Conservation (phyloP, 2,329 filamentous ascomycete species). For the Capronia americana region DNA sequence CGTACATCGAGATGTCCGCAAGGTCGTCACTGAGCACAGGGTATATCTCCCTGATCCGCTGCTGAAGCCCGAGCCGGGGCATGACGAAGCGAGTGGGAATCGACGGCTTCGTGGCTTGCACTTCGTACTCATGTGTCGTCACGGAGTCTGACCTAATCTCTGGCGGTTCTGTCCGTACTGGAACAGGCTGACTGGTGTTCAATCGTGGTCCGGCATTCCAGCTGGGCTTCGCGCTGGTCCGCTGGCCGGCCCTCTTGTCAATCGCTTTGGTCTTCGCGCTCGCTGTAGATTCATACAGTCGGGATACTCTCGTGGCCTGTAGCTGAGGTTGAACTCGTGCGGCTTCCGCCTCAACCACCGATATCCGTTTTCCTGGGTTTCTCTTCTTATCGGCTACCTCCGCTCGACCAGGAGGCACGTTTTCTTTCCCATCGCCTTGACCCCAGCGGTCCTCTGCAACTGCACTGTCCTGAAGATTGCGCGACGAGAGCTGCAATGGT, state of each 20-base stretch:
- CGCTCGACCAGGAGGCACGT: slow-evolving; percentile 60
- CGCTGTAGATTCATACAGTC: slow-evolving; percentile 8
- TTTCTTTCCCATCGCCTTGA: slow-evolving; percentile 67
- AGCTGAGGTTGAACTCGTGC: not conserved
- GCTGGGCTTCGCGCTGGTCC: slow-evolving; percentile 13
- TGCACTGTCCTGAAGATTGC: slow-evolving; percentile 50
- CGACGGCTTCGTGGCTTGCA: slow-evolving; percentile 14
- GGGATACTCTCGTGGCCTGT: not conserved
- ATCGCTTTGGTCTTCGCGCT: slow-evolving; percentile 9
- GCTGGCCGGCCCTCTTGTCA: not conserved
- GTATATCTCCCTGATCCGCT: slow-evolving; percentile 49
- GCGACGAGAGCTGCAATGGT: slow-evolving; percentile 56
- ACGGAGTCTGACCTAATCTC: not conserved
- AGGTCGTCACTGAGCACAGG: slow-evolving; percentile 63
- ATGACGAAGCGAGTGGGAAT: slow-evolving; percentile 36
- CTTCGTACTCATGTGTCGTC: not conserved
- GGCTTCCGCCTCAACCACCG: not conserved
- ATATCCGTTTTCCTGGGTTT: not conserved
- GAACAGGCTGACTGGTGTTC: not conserved
- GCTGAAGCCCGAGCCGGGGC: slow-evolving; percentile 31
- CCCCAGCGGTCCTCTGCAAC: slow-evolving; percentile 57
- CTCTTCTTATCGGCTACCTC: slow-evolving; percentile 9
- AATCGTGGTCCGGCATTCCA: slow-evolving; percentile 25
- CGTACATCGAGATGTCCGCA: slow-evolving; percentile 63
- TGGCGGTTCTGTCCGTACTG: not conserved